Conservation (phyloP, 1,284 basidiomycete species). For the Ceratobasidium sp. region DNA sequence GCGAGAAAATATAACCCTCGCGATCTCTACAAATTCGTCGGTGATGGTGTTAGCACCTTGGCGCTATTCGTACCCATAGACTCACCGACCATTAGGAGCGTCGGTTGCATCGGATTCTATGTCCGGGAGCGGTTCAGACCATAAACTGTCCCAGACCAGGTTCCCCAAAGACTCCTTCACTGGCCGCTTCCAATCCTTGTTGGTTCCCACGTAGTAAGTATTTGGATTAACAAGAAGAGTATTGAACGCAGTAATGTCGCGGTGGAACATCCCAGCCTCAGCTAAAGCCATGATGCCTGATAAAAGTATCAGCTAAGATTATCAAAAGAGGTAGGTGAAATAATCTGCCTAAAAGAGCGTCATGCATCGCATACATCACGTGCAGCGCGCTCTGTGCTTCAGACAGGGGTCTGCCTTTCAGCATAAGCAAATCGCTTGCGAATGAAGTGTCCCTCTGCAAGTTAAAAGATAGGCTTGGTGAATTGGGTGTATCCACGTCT, state of each 20-base stretch:
- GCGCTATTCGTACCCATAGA: too few relatives aligned
- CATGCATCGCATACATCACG: neutral
- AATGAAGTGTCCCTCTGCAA: neutral
- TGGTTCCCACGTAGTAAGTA: neutral
- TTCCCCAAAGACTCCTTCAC: neutral
- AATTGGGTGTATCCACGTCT: neutral
- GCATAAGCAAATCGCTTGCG: neutral
- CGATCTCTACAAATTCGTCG: too few relatives aligned
- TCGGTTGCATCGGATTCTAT: neutral
- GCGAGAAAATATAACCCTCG: too few relatives aligned
- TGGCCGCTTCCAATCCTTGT: neutral
- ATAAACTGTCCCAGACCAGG: neutral
- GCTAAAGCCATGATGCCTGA: constrained; percentile 1
- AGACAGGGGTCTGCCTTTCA: neutral
- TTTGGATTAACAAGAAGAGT: neutral
- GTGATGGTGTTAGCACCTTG: too few relatives aligned
- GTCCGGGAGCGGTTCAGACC: neutral
- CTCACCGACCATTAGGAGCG: too few relatives aligned
- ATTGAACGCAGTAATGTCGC: constrained; percentile 6
- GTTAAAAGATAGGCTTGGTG: neutral
- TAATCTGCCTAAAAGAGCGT: neutral
- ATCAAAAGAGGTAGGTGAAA: neutral
- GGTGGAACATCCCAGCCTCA: constrained; percentile 2
- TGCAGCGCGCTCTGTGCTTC: neutral
- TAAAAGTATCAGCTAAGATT: neutral